These are phyloP conservation scores for Quercus berberidifolia DNA, from an alignment of 306 rosid species.

Conservation along the genomic window DNA sequence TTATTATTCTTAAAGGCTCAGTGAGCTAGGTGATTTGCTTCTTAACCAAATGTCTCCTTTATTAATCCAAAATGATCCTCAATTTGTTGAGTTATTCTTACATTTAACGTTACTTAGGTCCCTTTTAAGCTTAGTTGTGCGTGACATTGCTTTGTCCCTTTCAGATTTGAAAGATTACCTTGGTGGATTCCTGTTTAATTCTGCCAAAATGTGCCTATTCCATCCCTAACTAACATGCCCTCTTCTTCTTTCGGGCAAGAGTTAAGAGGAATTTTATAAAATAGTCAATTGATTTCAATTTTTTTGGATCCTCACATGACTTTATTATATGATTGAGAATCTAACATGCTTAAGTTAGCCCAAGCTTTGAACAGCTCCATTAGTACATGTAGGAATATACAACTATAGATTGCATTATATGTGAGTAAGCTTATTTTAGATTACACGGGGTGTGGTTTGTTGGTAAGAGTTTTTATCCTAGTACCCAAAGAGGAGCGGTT, in stretches of 20 bases:
- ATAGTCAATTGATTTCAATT: neutral
- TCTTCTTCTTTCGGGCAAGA: neutral
- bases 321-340: neutral
- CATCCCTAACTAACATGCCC: neutral
- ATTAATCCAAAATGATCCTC: neutral
- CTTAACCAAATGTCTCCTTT: neutral
- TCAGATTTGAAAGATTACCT: neutral
- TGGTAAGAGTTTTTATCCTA: too few species aligned
- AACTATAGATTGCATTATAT: too few species aligned
- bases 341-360: neutral
- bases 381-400: too few species aligned
- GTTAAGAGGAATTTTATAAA: neutral
- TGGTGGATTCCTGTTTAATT: neutral
- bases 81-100: neutral
- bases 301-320: neutral
- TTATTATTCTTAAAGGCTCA: too few species aligned
- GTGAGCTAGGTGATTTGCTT: neutral
- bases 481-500: accelerated
- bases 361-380: neutral
- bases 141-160: neutral
- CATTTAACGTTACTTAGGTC: neutral
- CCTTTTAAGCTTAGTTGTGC: neutral
- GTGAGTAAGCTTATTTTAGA: too few species aligned
- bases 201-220: neutral
- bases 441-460: accelerated